These are phyloP conservation scores for Cordyceps cateniannulata DNA, from an alignment of 2,329 filamentous ascomycete species.

Conservation along the genomic window DNA sequence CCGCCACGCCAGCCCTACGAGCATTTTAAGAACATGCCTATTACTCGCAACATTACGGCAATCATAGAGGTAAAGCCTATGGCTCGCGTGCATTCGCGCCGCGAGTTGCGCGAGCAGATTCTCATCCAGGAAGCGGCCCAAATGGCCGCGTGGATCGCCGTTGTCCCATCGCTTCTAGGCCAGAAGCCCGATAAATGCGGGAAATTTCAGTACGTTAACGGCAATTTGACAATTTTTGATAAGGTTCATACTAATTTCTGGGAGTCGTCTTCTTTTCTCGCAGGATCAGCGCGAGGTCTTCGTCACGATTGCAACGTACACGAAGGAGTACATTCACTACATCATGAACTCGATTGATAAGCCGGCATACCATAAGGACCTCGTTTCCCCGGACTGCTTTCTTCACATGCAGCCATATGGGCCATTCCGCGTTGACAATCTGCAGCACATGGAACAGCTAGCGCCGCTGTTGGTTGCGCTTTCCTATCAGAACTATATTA, in stretches of 20 bases:
- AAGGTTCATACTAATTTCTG: neutral
- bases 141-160: neutral
- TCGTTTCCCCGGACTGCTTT: neutral
- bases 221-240: neutral
- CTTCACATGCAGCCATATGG: neutral
- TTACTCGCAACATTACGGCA: neutral
- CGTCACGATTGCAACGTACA: neutral
- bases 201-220: neutral
- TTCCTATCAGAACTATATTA: neutral
- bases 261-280: neutral
- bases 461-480: neutral
- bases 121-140: neutral
- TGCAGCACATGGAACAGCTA: neutral
- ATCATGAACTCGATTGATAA: neutral
- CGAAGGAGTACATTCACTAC: neutral
- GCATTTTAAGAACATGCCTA: neutral
- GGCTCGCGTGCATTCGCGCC: neutral
- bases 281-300: neutral
- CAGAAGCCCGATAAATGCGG: neutral
- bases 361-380: neutral
- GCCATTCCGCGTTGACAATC: neutral
- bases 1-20: neutral
- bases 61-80: neutral
- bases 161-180: neutral
- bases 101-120: neutral